phyloP scores from a whole-genome alignment of 2,329 filamentous ascomycete genomes.

The Pseudogymnoascus sp. region DNA sequence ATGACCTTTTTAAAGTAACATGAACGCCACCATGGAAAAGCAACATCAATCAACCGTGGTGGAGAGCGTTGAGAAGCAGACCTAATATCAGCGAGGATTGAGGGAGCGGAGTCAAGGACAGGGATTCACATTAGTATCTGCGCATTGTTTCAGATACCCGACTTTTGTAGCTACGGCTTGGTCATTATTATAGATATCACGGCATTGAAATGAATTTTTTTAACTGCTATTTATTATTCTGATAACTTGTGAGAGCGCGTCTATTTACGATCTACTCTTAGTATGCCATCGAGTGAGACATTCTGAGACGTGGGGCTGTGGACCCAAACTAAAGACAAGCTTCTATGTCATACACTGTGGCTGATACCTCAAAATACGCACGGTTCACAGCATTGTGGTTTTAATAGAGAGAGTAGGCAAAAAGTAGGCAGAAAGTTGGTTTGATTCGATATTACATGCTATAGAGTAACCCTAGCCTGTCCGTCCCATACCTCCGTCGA shows the following conservation, averaged over 20 bases:
- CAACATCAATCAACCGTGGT: background rate
- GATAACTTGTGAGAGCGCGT: background rate
- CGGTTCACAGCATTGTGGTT: background rate
- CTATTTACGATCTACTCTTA: background rate
- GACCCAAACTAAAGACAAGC: background rate
- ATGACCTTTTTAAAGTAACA: background rate
- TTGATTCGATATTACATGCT: slow-evolving; percentile 1
- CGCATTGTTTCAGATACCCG: slow-evolving; percentile 3
- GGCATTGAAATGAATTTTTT: slow-evolving; percentile 4
- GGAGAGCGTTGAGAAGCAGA: background rate
- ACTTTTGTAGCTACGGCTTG: background rate
- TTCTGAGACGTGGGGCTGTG: slow-evolving; percentile 3
- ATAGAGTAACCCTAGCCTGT: background rate
- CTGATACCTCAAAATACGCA: background rate
- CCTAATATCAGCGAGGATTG: background rate
- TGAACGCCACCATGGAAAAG: background rate
- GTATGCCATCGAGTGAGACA: background rate
- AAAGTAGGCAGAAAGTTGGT: slow-evolving; percentile 3
- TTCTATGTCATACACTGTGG: background rate
- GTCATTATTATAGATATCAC: slow-evolving; percentile 6
- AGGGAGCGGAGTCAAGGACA: slow-evolving; percentile 4
- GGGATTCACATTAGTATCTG: background rate
- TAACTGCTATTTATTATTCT: background rate
- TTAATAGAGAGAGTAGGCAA: background rate
- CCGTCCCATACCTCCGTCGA: background rate